Percentiles rank a stretch among this genome's conserved stretches.
Evolutionary conservation across 352 stramenopile genomes (phyloP).

Genomic region (Pythium guiyangense): DNA sequence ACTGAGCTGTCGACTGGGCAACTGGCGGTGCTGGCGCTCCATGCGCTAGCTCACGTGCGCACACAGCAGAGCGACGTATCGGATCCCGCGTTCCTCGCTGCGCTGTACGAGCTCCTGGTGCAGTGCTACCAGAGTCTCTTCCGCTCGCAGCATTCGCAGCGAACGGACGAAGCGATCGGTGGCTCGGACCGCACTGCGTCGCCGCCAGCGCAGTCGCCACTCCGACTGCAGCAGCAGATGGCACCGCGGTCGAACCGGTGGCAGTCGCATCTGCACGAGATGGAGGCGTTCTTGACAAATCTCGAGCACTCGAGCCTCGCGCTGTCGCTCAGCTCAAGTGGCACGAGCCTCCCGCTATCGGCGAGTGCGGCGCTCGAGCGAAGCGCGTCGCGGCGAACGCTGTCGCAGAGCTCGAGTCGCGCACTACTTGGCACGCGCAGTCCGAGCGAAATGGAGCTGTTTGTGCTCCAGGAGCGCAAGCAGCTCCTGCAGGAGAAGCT

Average conservation of each 20-base stretch:
- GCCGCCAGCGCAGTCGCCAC: neutral
- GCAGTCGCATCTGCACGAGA: constrained; percentile 35
- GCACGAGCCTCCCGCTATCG: neutral
- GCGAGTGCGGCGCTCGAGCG: neutral
- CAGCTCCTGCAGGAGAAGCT: constrained; percentile 57
- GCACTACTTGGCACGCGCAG: constrained; percentile 22
- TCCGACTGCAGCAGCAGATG: neutral
- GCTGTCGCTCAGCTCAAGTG: neutral
- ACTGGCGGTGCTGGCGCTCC: constrained; percentile 45
- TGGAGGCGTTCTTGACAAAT: constrained; percentile 50
- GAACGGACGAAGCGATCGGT: neutral
- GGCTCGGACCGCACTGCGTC: neutral
- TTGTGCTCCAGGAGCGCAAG: constrained; percentile 30
- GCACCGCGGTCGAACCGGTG: constrained; percentile 14
- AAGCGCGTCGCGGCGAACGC: neutral
- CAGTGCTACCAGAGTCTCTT: constrained; percentile 66
- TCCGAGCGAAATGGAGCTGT: constrained; percentile 19
- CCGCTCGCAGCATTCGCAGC: constrained; percentile 16
- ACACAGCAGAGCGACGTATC: constrained; percentile 33
- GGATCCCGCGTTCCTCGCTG: constrained; percentile 41
- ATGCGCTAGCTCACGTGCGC: constrained; percentile 32
- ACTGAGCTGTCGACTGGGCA: constrained; percentile 42
- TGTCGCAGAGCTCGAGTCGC: constrained; percentile 17
- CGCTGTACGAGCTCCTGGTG: constrained; percentile 45
- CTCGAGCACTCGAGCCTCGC: constrained; percentile 8